phyloP scores from a whole-genome alignment of 768 basidiomycete species.

The Cystobasidium onofrii region DNA sequence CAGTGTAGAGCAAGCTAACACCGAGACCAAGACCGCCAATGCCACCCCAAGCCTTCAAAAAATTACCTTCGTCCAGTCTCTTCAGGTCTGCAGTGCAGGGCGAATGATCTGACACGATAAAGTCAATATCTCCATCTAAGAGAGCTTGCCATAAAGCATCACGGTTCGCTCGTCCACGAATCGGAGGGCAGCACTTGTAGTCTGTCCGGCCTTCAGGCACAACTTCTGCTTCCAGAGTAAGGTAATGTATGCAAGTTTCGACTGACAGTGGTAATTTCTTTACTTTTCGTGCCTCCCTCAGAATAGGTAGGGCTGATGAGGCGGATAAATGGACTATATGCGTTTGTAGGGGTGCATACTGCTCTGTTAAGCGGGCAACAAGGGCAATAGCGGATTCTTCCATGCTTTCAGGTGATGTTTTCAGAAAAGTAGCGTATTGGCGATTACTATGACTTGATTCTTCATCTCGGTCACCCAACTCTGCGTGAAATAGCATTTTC shows the following conservation, averaged over 20 bases:
- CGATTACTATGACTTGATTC: slow-evolving; percentile 48
- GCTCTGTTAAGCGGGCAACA: slow-evolving; percentile 59
- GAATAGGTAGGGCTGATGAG: slow-evolving; percentile 65
- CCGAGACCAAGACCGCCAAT: slow-evolving; percentile 86
- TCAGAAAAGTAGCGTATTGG: slow-evolving; percentile 70
- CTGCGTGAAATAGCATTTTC: slow-evolving; percentile 76
- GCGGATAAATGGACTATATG: slow-evolving; percentile 96
- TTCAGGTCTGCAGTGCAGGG: slow-evolving; percentile 73
- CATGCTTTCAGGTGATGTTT: slow-evolving; percentile 69
- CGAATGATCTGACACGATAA: slow-evolving; percentile 90
- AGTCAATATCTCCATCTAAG: slow-evolving; percentile 74
- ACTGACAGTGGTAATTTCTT: slow-evolving; percentile 66
- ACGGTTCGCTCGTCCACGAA: slow-evolving; percentile 65
- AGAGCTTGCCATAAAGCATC: slow-evolving; percentile 73
- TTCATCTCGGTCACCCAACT: slow-evolving; percentile 51
- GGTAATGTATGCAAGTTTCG: slow-evolving; percentile 97
- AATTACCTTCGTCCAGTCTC: slow-evolving; percentile 60
- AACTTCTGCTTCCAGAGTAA: slow-evolving; percentile 63
- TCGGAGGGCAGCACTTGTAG: slow-evolving; percentile 94
- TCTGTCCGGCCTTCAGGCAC: slow-evolving; percentile 70
- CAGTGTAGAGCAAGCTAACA: slow-evolving; percentile 79
- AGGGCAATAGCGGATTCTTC: slow-evolving; percentile 75
- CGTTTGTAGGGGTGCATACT: slow-evolving; percentile 62
- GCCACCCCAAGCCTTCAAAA: slow-evolving; percentile 91
- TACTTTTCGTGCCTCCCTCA: slow-evolving; percentile 59